phyloP scores from a whole-genome alignment of 208 protist species.

The Acanthamoeba culbertsoni region DNA sequence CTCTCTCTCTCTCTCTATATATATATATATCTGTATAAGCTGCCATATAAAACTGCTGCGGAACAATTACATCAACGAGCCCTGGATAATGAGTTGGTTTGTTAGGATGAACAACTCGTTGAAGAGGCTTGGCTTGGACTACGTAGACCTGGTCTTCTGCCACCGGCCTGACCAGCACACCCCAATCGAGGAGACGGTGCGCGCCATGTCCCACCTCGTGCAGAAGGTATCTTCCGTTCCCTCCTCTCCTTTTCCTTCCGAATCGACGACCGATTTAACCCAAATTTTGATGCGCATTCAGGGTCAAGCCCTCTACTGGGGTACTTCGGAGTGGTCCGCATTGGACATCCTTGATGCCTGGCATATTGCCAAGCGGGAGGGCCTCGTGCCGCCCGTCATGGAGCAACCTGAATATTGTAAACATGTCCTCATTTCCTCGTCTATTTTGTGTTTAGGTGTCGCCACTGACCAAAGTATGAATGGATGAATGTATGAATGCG shows the following conservation, averaged over 20 bases:
- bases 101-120: constrained; percentile 12
- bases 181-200: constrained; percentile 65
- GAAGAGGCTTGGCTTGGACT: constrained; percentile 42
- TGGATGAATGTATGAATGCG: not conserved
- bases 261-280: not conserved
- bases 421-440: too few relatives aligned
- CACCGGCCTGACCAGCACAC: constrained; percentile 65
- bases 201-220: constrained; percentile 60
- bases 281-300: not conserved
- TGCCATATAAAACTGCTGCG: too few relatives aligned
- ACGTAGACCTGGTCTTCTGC: constrained; percentile 68
- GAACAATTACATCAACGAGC: too few relatives aligned
- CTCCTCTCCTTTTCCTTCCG: not conserved
- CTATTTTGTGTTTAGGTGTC: not conserved
- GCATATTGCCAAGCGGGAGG: constrained; percentile 47
- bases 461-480: not conserved
- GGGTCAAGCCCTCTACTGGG: constrained; percentile 67
- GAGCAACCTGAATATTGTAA: constrained; percentile 70
- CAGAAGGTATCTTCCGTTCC: not conserved
- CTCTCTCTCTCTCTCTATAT: too few relatives aligned
- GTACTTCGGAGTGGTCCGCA: constrained; percentile 68
- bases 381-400: constrained; percentile 63
- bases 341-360: constrained; percentile 60
- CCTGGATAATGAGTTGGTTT: too few relatives aligned
- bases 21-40: too few relatives aligned